Evolutionary conservation across 2,329 filamentous ascomycete genomes (phyloP), one percentile per base, ranked within the genome.

Genomic region (Fusarium dlaminii): DNA sequence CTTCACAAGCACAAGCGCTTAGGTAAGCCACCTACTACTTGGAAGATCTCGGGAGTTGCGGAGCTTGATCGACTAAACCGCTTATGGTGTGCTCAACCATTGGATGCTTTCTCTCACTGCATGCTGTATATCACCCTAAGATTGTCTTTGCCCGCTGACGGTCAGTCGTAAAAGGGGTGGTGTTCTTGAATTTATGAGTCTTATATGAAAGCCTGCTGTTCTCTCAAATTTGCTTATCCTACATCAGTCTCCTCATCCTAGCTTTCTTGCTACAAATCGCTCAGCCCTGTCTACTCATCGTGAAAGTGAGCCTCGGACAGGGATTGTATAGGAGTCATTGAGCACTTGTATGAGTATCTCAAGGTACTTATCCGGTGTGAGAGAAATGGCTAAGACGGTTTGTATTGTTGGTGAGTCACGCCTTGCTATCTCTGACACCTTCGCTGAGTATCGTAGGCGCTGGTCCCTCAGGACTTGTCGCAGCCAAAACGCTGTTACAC

Each of bases 401-500:
- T 85, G 83, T 68, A 81, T 85, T 62, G 77, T 85, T 62, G 83
- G 83, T 84, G 66, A 72, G 80, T 74, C 24, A 27, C 22, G 15
- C 22, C n/a, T 13, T 10, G 8, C 5, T 36, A n/a, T 24, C 22
- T 46, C 52, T n/a, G 36, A 51, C 14, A 34, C 14, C 15, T 22
- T 43, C 27, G 49, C 72, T 71, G 24, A 66, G 57, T 46, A 32
- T 59, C 15, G 36, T 54, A 93, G 91, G 92, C 58, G 91, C 90
- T 61, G 92, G 91, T 4, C 92, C 91, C 17, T 90, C 91, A 3
- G 92, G 91, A 40, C 87, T 93, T 29, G 90, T 91, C 22, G 90
- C 90, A 15, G 91, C 91, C 75, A 96, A 96, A 83, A 92, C 91
- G 0, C 85, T 96, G 34, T 86, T 94, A 70, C 86, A 90, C 82